A percentile compares a stretch with the other conserved stretches of the same genome.
Conservation (phyloP, 495 filamentous ascomycete species). For the Aspergillus cavernicola region DNA sequence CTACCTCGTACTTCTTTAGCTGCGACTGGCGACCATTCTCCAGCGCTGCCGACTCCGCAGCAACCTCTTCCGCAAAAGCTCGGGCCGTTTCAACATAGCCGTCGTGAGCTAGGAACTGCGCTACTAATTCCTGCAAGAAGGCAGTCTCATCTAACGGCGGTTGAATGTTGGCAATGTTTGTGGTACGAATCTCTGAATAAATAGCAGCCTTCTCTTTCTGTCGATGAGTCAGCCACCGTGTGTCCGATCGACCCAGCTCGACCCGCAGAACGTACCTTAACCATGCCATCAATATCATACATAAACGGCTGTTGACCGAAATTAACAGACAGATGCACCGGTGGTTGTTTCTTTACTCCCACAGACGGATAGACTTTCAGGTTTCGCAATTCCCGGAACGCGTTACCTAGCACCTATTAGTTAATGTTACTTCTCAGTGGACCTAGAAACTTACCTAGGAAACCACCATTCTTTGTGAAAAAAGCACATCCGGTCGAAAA, state of each 20-base stretch:
- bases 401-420: conserved; percentile 52
- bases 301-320: conserved; percentile 89
- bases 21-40: conserved; percentile 50
- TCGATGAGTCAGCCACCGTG: conserved; percentile 17
- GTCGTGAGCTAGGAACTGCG: conserved; percentile 91
- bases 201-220: conserved; percentile 63
- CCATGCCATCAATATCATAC: conserved; percentile 88
- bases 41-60: conserved; percentile 63
- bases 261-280: conserved; percentile 54
- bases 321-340: conserved; percentile 80
- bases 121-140: conserved; percentile 76
- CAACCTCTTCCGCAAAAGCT: conserved; percentile 82
- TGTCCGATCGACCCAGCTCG: background rate
- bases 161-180: conserved; percentile 53
- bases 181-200: conserved; percentile 50
- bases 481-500: conserved; percentile 84
- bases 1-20: conserved; percentile 63
- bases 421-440: background rate
- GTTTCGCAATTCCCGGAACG: conserved; percentile 73
- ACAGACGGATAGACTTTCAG: conserved; percentile 77
- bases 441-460: conserved; percentile 59
- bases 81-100: conserved; percentile 94
- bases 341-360: conserved; percentile 82
- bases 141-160: conserved; percentile 68
- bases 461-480: conserved; percentile 89